Conservation (phyloP, 176 grass and related monocot species). For the Avena eriantha region DNA sequence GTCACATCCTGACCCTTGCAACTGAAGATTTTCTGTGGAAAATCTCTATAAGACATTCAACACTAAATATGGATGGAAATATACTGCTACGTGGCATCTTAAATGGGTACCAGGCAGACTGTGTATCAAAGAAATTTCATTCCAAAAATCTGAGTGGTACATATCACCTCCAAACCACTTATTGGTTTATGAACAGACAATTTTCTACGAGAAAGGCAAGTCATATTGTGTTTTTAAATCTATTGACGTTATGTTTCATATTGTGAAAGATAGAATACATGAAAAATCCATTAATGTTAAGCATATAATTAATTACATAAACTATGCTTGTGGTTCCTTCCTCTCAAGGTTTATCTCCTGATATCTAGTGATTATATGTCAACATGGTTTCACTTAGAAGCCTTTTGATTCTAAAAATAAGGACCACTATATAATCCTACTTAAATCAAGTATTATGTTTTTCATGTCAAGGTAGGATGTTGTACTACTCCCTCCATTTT, state of each 20-base stretch:
- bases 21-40: neutral
- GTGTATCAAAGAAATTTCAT: neutral
- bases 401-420: neutral
- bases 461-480: neutral
- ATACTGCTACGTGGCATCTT: neutral
- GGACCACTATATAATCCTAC: neutral
- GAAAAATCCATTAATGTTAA: neutral
- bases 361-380: neutral
- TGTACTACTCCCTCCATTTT: neutral
- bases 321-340: neutral
- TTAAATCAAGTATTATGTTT: neutral
- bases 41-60: neutral
- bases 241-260: neutral
- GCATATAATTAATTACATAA: neutral
- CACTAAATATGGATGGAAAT: neutral
- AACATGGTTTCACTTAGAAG: neutral
- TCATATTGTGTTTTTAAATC: neutral
- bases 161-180: neutral
- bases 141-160: neutral
- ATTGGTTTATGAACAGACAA: neutral
- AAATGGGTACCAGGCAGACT: neutral
- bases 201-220: neutral
- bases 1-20: neutral
- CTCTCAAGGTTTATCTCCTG: neutral
- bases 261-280: neutral